Evolutionary conservation across 1,139 yeast genomes (phyloP).

Genomic region (Suhomyces anneliseae): DNA sequence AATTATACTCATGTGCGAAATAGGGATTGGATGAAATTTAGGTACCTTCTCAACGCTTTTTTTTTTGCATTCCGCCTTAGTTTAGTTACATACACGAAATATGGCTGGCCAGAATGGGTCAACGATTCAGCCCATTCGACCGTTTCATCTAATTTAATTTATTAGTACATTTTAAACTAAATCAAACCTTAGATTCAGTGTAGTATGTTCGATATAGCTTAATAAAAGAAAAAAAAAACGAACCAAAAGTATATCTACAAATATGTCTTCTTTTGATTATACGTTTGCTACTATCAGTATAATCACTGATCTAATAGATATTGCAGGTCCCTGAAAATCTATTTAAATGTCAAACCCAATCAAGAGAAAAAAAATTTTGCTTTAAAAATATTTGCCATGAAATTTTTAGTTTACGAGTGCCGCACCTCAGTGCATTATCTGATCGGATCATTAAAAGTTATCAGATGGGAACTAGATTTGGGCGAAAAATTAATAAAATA

Average conservation of each 20-base stretch:
- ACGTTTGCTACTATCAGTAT: not conserved
- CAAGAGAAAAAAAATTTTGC: not conserved
- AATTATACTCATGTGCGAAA: not conserved
- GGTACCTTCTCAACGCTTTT: not conserved
- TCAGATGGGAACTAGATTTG: not conserved
- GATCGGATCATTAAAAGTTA: constrained; percentile 2
- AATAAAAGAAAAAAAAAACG: no score
- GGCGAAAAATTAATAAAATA: no score
- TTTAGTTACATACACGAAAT: not conserved
- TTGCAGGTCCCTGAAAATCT: not conserved
- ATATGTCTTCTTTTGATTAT: not conserved
- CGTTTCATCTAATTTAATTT: no score
- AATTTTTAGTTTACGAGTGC: not conserved
- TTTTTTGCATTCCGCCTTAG: not conserved
- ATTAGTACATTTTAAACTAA: no score
- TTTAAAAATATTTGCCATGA: not conserved
- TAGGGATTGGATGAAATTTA: not conserved
- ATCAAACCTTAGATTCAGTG: no score
- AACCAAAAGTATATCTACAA: not conserved
- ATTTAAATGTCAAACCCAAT: not conserved
- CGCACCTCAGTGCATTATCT: not conserved
- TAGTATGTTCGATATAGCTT: no score
- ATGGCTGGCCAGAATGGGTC: not conserved
- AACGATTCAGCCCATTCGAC: not conserved
- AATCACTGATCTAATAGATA: not conserved